Conservation (phyloP, 306 rosid species). For the Luffa acutangula region DNA sequence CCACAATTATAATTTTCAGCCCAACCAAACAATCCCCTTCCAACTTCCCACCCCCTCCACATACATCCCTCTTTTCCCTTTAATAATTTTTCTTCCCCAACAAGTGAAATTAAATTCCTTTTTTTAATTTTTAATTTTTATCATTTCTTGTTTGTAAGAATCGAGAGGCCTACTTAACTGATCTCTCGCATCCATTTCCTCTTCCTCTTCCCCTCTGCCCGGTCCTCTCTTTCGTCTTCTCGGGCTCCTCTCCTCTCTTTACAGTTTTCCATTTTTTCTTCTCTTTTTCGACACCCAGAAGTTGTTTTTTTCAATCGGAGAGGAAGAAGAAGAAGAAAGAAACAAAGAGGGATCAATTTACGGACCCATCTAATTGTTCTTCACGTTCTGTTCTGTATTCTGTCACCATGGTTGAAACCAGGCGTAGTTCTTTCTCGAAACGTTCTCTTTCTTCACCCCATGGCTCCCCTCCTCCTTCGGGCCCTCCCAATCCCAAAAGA, state of each 20-base stretch:
- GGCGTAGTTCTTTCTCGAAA: constrained; percentile 84
- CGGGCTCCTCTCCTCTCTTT: background rate
- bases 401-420: constrained; percentile 80
- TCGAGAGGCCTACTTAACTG: constrained; percentile 2
- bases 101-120: background rate
- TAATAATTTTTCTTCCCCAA: background rate
- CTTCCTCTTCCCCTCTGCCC: background rate
- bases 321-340: background rate
- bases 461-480: constrained; percentile 42
- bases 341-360: background rate
- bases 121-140: too few species aligned
- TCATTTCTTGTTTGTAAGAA: background rate
- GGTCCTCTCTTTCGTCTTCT: background rate
- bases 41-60: background rate
- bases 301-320: background rate
- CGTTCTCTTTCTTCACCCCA: constrained; percentile 48
- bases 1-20: background rate
- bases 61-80: background rate
- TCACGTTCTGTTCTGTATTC: background rate
- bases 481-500: constrained; percentile 36
- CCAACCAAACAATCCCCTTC: background rate
- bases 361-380: background rate
- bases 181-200: background rate
- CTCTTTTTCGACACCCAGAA: background rate
- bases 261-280: background rate